These are phyloP conservation scores for Discostella stelligeroides DNA, from an alignment of 108 stramenopile genomes.

Conservation along the genomic window DNA sequence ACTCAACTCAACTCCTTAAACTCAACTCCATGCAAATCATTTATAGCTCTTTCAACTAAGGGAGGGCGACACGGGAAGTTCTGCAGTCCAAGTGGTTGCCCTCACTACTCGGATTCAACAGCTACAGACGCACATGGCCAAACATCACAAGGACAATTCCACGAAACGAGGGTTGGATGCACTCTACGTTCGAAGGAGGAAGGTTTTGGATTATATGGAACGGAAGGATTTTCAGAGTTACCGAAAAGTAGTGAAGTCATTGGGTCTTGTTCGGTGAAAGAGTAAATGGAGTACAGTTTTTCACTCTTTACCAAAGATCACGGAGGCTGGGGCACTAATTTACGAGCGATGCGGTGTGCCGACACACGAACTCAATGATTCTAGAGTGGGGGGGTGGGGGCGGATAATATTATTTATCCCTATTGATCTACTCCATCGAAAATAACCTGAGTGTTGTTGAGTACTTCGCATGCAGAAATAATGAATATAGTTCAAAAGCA, in stretches of 20 bases:
- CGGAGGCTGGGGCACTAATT: no score
- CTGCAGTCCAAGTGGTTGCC: slow-evolving; percentile 65
- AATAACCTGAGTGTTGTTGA: no score
- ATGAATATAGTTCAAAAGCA: no score
- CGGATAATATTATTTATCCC: no score
- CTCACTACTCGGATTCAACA: slow-evolving; percentile 91
- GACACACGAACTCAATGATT: no score
- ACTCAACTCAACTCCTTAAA: no score
- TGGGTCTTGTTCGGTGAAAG: slow-evolving; percentile 73
- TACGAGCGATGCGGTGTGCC: no score
- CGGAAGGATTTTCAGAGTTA: slow-evolving; percentile 88
- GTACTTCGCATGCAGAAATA: no score
- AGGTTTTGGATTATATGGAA: slow-evolving; percentile 92
- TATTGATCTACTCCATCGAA: no score
- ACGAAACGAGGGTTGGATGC: slow-evolving; percentile 85
- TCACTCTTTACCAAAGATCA: neutral
- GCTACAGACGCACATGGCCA: slow-evolving; percentile 80
- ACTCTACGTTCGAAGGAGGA: slow-evolving; percentile 81
- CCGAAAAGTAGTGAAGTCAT: slow-evolving; percentile 80
- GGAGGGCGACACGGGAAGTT: slow-evolving; percentile 78
- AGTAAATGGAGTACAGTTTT: neutral
- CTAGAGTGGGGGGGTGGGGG: no score
- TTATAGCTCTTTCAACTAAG: slow-evolving; percentile 69
- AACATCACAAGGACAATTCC: slow-evolving; percentile 83
- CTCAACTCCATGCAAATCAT: neutral